Percentiles rank a stretch among this genome's conserved stretches.
Conservation (phyloP, 345 rosid species). For the Lumnitzera littorea region DNA sequence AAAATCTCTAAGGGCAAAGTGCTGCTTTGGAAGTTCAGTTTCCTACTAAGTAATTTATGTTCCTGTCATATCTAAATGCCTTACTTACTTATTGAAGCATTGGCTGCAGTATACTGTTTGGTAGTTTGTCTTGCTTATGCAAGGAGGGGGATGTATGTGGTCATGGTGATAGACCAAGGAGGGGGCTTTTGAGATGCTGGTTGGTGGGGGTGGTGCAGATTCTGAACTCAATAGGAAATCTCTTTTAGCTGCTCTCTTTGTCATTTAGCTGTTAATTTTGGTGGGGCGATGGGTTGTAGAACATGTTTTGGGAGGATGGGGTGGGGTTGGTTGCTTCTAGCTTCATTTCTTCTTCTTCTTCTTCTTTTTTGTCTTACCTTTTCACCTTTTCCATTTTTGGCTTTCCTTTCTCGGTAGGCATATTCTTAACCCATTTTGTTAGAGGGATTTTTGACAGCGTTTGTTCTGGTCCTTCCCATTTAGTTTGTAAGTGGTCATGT, state of each 20-base stretch:
- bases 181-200: constrained; percentile 27
- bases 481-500: constrained; percentile 12
- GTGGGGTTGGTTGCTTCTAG: background rate
- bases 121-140: constrained; percentile 7
- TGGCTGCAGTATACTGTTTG: constrained; percentile 16
- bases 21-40: constrained; percentile 1
- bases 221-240: constrained; percentile 24
- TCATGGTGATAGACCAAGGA: constrained; percentile 18
- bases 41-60: constrained; percentile 13
- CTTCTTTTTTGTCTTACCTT: background rate
- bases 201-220: constrained; percentile 18
- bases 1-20: constrained; percentile 11
- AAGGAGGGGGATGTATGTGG: constrained; percentile 26
- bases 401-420: constrained; percentile 17
- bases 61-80: constrained; percentile 12
- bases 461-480: background rate
- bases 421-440: constrained; percentile 26
- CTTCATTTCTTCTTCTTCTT: background rate
- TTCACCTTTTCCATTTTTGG: constrained; percentile 2
- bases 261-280: constrained; percentile 6
- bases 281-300: constrained; percentile 26
- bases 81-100: constrained; percentile 20
- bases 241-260: constrained; percentile 4
- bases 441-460: constrained; percentile 3
- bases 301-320: constrained; percentile 25